A percentile compares a stretch with the other conserved stretches of the same genome.
phyloP scores from a whole-genome alignment of 352 stramenopile species.

The Phytophthora capsici region DNA sequence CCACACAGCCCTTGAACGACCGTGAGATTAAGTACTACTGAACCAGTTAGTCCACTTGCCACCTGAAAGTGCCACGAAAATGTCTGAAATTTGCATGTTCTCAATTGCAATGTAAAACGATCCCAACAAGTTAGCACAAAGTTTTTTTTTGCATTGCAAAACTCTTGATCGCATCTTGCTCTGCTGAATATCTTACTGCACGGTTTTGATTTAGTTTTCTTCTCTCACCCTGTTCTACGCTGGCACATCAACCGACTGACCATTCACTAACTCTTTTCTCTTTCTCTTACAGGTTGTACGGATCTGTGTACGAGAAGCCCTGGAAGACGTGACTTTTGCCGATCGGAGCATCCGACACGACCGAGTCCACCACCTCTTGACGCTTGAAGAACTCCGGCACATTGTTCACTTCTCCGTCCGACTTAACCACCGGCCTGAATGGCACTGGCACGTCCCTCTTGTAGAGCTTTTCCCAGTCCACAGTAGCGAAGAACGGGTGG shows the following conservation, averaged over 20 bases:
- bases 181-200: constrained; percentile 46
- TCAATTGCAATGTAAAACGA: neutral
- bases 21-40: constrained; percentile 60
- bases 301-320: constrained; percentile 82
- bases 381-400: constrained; percentile 86
- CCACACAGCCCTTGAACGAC: constrained; percentile 57
- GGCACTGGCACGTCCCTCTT: constrained; percentile 71
- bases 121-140: neutral
- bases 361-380: constrained; percentile 78
- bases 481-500: constrained; percentile 79
- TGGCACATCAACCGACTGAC: constrained; percentile 30
- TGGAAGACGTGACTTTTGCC: constrained; percentile 77
- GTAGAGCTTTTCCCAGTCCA: constrained; percentile 86
- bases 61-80: no score
- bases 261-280: constrained; percentile 20
- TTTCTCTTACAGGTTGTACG: constrained; percentile 55
- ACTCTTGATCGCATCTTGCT: constrained; percentile 11
- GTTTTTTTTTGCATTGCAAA: neutral
- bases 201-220: constrained; percentile 12
- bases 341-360: constrained; percentile 60
- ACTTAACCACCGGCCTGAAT: constrained; percentile 72
- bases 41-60: neutral
- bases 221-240: constrained; percentile 23
- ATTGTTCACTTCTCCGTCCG: constrained; percentile 77
- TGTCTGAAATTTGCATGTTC: neutral